Evolutionary conservation across 441 rosid genomes (phyloP), one percentile per base, ranked within the genome.

Genomic region (Pelargonium hybrid): DNA sequence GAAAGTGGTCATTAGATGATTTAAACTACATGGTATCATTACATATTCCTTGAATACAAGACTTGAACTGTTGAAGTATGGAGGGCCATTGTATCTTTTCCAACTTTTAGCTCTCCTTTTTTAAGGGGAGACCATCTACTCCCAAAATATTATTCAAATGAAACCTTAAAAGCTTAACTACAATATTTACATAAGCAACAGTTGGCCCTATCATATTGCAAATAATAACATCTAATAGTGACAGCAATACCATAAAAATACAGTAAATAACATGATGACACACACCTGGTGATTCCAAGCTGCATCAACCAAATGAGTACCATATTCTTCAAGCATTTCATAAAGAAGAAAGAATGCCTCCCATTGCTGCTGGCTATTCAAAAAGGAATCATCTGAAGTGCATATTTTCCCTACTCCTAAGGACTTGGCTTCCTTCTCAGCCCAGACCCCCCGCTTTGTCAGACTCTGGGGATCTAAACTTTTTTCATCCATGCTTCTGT

Each of bases 261-360:
- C 23, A 59, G 56, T 14, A 66, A 14, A 54, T 31, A 74, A 68
- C 41, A 65, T 29, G 56, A 76, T 56, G 23, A 52, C 70, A 74
- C 70, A 74, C 65, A 94, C 98, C 96, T 89, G 98, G 75, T 88
- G 93, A 81, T 83, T 86, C 97, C 98, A 94, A 71, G 95, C 97
- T 65, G 97, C 98, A 81, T 90, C 97, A 67, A 94, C 97, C 17
- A 94, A 83, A 79, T 94, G 97, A 61, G 96, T 90, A 23, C 97
- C 96, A 66, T 83, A 92, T 82, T 90, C 99, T 77, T 87, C 92
- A 71, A 94, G 97, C 96, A 89, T 94, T 85, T 91, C 97, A 85
- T 82, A 91, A 15, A 90, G 70, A 67, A 94, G 96, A 66, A 91
- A 47, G 78, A 94, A 94, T 69, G 96, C 97, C 77, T 86, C 91